Evolutionary conservation across 208 protist species (phyloP), one percentile per base, ranked within the genome.

Genomic region (Strigomonas galati): DNA sequence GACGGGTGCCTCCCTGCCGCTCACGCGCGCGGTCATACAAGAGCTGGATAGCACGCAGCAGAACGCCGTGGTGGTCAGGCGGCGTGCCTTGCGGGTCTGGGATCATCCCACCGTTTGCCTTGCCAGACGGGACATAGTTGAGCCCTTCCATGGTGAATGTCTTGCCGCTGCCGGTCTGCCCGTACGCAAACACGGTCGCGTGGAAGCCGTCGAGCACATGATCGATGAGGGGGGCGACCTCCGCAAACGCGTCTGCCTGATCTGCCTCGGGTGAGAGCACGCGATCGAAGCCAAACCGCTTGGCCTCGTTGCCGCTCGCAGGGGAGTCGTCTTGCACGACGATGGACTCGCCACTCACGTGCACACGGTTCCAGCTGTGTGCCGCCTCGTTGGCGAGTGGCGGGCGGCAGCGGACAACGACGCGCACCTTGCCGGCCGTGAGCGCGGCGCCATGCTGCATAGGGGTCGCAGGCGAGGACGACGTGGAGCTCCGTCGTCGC

Each of bases 131-230:
- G 7, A 40, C 40, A 58, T 91, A 91, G 0, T 76, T 65, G 12
- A 94, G 59, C 2, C 92, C 92, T 32, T 95, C 88, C 78, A 96
- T 92, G 19, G 92, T 97, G 75, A 83, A 80, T 14, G 89, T 96
- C 69, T 97, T 97, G 21, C 92, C 92, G 54, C 86, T 92, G n/a
- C 89, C 89, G 1, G 92, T 97, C 67, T 96, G 89, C 1, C 92
- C 92, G 44, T 97, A 97, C 31, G 87, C 87, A 59, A 97, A 95
- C 0, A 97, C 74, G 10, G 85, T 96, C 0, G 90, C 87, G 67
- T 94, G 87, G 44, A 93, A 82, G 4, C 91, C 91, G 43, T 91
- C 76, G 21, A 96, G 80, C 10, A 88, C 87, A 61, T 94, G 91
- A n/a, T 93, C 82, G 19, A 94, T 70, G 14, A 96, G 63, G 19